phyloP scores from a whole-genome alignment of 768 basidiomycete species.

The Lentinula sp. region DNA sequence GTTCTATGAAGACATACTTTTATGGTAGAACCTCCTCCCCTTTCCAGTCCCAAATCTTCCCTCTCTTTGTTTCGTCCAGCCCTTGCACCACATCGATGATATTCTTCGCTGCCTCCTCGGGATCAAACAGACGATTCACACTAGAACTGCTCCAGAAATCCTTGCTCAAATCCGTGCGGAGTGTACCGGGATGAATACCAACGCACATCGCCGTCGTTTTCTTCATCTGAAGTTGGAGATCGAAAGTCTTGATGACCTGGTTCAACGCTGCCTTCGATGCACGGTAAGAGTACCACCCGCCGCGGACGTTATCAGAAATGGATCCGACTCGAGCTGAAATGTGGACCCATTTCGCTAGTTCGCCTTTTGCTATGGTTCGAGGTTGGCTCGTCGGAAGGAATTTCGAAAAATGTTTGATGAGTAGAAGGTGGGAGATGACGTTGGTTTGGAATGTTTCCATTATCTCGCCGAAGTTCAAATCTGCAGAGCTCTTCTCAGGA shows the following conservation, averaged over 20 bases:
- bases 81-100: constrained; percentile 39
- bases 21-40: constrained; percentile 36
- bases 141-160: constrained; percentile 40
- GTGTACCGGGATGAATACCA: constrained; percentile 55
- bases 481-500: constrained; percentile 47
- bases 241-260: constrained; percentile 56
- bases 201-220: constrained; percentile 43
- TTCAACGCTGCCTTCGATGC: constrained; percentile 60
- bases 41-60: constrained; percentile 54
- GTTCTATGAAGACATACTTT: background rate
- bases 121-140: constrained; percentile 38
- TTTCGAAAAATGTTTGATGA: constrained; percentile 56
- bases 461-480: constrained; percentile 36
- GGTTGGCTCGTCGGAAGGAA: constrained; percentile 39
- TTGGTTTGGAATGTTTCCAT: constrained; percentile 48
- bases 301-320: constrained; percentile 48
- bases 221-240: constrained; percentile 44
- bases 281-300: constrained; percentile 62
- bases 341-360: constrained; percentile 52
- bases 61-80: constrained; percentile 34
- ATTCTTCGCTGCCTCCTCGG: constrained; percentile 41
- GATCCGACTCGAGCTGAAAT: constrained; percentile 55
- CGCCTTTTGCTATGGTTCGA: background rate
- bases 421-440: constrained; percentile 52
- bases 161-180: constrained; percentile 54